phyloP scores from a whole-genome alignment of 2,329 filamentous ascomycete species.

The Myriangium duriaei region DNA sequence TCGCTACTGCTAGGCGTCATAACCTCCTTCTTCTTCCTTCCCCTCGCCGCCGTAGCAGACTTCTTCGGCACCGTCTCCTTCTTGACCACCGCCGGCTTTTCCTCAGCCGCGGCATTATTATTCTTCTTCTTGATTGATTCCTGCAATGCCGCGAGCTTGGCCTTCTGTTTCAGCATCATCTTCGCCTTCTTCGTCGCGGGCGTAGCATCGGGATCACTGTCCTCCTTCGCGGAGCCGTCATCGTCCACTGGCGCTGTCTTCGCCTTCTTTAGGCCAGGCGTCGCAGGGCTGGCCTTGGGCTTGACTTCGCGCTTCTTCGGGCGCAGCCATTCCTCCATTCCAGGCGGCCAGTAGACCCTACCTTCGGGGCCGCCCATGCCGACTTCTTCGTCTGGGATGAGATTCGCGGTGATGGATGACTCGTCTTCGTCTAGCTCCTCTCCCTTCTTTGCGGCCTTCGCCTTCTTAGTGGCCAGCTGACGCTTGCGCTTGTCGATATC shows the following conservation, averaged over 20 bases:
- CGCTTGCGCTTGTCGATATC: slow-evolving; percentile 22
- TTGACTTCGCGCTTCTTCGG: slow-evolving; percentile 62
- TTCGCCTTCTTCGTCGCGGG: slow-evolving; percentile 30
- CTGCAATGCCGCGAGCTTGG: slow-evolving; percentile 7
- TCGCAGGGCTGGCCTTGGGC: slow-evolving; percentile 34
- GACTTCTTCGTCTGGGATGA: slow-evolving; percentile 54
- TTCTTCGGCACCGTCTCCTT: slow-evolving; percentile 13
- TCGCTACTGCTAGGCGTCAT: slow-evolving; percentile 30
- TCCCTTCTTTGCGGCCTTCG: slow-evolving; percentile 28
- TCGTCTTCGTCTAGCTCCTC: slow-evolving; percentile 25
- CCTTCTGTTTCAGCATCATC: slow-evolving; percentile 19
- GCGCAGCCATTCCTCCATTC: slow-evolving; percentile 80
- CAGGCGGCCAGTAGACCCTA: slow-evolving; percentile 80
- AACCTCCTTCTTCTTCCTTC: slow-evolving; percentile 23
- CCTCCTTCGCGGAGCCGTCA: slow-evolving; percentile 17
- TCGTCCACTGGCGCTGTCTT: slow-evolving; percentile 19
- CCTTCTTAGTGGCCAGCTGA: slow-evolving; percentile 33
- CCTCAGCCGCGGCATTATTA: slow-evolving; percentile 12
- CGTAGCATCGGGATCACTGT: slow-evolving; percentile 23
- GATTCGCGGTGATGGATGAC: slow-evolving; percentile 23
- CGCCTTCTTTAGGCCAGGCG: slow-evolving; percentile 16
- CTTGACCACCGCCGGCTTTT: slow-evolving; percentile 13
- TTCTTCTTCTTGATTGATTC: slow-evolving; percentile 1
- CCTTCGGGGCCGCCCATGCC: slow-evolving; percentile 75
- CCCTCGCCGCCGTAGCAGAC: slow-evolving; percentile 8